Evolutionary conservation across 768 basidiomycete genomes (phyloP).

Genomic region (Macrolepiota dolichaula): DNA sequence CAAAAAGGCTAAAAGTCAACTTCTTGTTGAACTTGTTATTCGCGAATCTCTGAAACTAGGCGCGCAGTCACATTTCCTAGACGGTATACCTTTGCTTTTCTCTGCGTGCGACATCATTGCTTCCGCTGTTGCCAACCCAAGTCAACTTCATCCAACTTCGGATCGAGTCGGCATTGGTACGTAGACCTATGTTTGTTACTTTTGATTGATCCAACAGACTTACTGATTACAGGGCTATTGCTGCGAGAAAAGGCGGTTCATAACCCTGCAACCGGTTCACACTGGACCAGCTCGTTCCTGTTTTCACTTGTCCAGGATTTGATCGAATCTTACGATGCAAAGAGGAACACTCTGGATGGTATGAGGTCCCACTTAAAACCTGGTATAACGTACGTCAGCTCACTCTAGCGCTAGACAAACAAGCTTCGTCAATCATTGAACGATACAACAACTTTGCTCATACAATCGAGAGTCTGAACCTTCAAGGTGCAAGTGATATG

Average conservation of each 20-base stretch:
- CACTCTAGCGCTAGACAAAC: conserved; percentile 29
- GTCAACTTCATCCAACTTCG: conserved; percentile 34
- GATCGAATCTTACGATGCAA: conserved; percentile 44
- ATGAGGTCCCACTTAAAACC: conserved; percentile 15
- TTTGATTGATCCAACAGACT: conserved; percentile 1
- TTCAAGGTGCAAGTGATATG: conserved; percentile 61
- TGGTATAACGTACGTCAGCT: neutral
- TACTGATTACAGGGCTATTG: conserved; percentile 49
- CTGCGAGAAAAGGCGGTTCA: conserved; percentile 69
- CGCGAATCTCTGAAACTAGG: conserved; percentile 86
- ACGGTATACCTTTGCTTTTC: conserved; percentile 71
- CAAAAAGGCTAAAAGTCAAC: conserved; percentile 57
- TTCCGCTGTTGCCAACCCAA: neutral
- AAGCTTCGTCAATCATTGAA: conserved; percentile 46
- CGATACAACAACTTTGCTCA: conserved; percentile 64
- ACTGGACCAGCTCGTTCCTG: conserved; percentile 70
- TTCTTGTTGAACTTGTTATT: conserved; percentile 66
- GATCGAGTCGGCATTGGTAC: conserved; percentile 60
- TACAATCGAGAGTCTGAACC: conserved; percentile 56
- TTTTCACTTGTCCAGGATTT: conserved; percentile 78
- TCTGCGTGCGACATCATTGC: conserved; percentile 40
- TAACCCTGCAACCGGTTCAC: conserved; percentile 53
- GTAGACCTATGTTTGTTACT: conserved; percentile 18
- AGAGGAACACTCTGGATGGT: conserved; percentile 42
- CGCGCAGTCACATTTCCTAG: conserved; percentile 69